Evolutionary conservation across 2,329 filamentous ascomycete genomes (phyloP), one percentile per base, ranked within the genome.

Genomic region (Ophiostoma sp.): DNA sequence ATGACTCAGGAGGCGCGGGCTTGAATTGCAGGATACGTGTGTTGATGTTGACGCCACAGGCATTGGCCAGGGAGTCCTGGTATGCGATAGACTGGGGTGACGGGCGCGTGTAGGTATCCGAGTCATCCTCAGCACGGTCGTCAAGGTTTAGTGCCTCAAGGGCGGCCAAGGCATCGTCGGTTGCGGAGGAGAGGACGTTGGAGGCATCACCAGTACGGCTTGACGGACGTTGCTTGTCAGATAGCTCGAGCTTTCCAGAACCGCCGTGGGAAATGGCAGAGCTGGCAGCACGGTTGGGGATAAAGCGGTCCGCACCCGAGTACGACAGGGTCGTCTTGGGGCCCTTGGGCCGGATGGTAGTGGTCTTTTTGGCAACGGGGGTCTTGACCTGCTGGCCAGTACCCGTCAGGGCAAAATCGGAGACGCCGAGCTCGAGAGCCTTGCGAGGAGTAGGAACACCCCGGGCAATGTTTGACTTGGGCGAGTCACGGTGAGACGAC

Each of bases 21-120:
- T 99, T 99, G 85, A 97, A 99, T 70, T 95, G 91, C 66, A 99
- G 89, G 74, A 99, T 99, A 71, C 95, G 91, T 68, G 93, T 96
- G 83, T 93, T 96, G 71, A 96, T 86, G 76, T 88, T 94, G 71
- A 99, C 92, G 69, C 93, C 95, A 77, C 73, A 74, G 9, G 73
- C 73, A 40, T 52, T 72, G 58, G 73, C 73, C 16, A 74, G 70
- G 11, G 73, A 74, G 68, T 74, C 71, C 68, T 74, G 73, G 72
- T 74, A 74, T 8, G 73, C 73, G 7, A 92, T 87, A 2, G 91
- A 89, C 79, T 95, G 93, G 68, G 93, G 93, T 7, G 93, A 92
- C 14, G 91, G 89, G 71, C 93, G 92, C 64, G 88, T 84, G 79
- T 92, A 91, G 64, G 83, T 85, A 49, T 84, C 81, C 36, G 87